Base-by-base conservation (phyloP, 2,329 filamentous ascomycete genomes). In the Alternaria burnsii region DNA sequence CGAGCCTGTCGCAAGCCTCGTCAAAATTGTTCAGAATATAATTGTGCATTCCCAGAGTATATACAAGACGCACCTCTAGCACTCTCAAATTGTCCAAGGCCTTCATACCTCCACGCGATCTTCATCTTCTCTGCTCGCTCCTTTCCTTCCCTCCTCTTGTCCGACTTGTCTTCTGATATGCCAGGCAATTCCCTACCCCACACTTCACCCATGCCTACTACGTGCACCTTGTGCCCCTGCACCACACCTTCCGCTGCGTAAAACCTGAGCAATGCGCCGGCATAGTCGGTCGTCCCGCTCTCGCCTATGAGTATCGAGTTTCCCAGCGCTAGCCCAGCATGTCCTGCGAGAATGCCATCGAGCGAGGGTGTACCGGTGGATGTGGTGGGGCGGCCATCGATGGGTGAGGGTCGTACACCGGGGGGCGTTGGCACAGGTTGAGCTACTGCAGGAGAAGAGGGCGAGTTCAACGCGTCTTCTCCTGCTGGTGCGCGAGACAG, bases 61-160 rank as follows among this genome's bases (percentile, higher is more conserved):
- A 54, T 61, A 71, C 65, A 67, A 58, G 41, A 76, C 86, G 79
- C 83, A 91, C 90, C 88, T 89, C 88, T 85, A 71, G 81, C 82
- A 67, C 83, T 84, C 42, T 88, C 88, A 69, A 89, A 89, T 66
- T 91, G 90, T 16, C 91, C 91, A 54, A 98, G 79, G 34, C 88
- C 87, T 79, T 98, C 94, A 80, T 99, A 99, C 77, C 95, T 87
- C 95, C 95, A 99, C 4, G 95, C 95, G 82, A 99, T 99, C 82
- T 97, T 98, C 95, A 99, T 98, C 79, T 90, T 94, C 32, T 83
- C 75, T 44, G 74, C 70, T 68, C 66, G 55, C 63, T 84, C 80
- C 54, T 71, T 71, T 14, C 68, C 71, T 46, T 69, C 66, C 74
- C 58, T 68, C 41, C 61, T 67, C 47, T 68, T 73, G 24, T 70